phyloP scores from a whole-genome alignment of 306 rosid genomes.

The Dryas alaskensis region DNA sequence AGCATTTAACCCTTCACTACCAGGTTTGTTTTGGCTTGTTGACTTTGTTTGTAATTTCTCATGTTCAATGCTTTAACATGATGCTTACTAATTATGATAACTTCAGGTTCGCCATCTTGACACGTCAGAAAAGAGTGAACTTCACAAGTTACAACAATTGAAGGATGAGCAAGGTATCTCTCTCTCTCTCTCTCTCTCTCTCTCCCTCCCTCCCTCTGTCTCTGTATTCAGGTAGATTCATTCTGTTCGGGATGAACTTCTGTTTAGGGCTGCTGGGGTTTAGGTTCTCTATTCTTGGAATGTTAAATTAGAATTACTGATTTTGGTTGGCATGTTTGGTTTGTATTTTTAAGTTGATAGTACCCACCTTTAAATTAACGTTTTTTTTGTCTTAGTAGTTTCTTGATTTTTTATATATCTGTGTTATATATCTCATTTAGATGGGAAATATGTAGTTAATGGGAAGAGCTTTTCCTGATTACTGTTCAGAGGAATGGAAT shows the following conservation, averaged over 20 bases:
- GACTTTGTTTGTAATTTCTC: background rate
- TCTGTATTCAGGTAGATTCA: background rate
- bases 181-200: background rate
- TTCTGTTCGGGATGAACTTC: background rate
- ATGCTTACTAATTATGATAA: conserved; percentile 14
- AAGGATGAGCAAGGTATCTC: conserved; percentile 93
- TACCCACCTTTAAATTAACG: no score
- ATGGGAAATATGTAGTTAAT: no score
- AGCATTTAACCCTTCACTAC: conserved; percentile 96
- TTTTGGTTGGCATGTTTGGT: no score
- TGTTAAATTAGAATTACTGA: background rate
- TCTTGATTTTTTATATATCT: no score
- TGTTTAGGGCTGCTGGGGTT: background rate
- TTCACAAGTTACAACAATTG: conserved; percentile 86
- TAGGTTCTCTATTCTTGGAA: background rate
- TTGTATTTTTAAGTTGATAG: no score
- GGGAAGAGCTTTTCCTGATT: no score
- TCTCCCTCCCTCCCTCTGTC: background rate
- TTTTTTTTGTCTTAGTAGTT: no score
- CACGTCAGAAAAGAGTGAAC: conserved; percentile 99
- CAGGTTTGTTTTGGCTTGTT: conserved; percentile 55
- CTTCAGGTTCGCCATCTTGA: conserved; percentile 96
- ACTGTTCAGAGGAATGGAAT: background rate
- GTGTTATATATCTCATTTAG: no score
- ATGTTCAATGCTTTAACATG: conserved; percentile 8